Evolutionary conservation across 2,329 filamentous ascomycete species (phyloP), one percentile per base, ranked within the genome.

Genomic region (Colletotrichum lentis): DNA sequence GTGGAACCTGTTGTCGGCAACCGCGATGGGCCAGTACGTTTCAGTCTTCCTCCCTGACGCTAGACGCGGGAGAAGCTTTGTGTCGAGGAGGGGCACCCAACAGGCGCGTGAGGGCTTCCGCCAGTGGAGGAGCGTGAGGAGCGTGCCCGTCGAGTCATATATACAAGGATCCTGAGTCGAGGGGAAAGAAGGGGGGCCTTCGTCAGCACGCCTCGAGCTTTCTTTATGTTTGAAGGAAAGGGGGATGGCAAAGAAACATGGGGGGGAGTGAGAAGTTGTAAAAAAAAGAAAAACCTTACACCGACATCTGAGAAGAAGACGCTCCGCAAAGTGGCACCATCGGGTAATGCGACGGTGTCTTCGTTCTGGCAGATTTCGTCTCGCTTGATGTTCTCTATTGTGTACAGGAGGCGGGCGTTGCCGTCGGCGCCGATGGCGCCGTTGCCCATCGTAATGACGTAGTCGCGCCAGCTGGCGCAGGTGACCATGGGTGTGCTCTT

Each of bases 301-400:
- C 96, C 96, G 67, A 86, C 88, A 74, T 96, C 92, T 16, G 93
- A 96, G 79, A 97, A 99, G 83, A 98, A 97, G 46, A 97, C 90
- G 67, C 88, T 94, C 74, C 90, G 90, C 27, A 98, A 80, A 1
- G 88, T 90, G 5, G 87, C 88, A 5, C 90, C 90, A 56, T 91
- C 88, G 0, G 93, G 89, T 3, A 99, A 83, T 2, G 96, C 94
- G 4, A 99, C 90, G 0, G 93, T 90, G 75, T 99, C 96, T 75
- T 97, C 93, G 72, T 91, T 96, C 76, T 99, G 96, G 77, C 91
- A 95, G n/a, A 94, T 90, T 76, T 97, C 93, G 75, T 97, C 94
- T 55, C 92, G 87, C 80, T 96, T 96, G 73, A 98, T 88, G 76
- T 99, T 97, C 76, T 98, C 93, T 73, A 99, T 95, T 0, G 92